Base-by-base conservation (phyloP, 192 early-diverging fungal species). In the Coemansia sp. region DNA sequence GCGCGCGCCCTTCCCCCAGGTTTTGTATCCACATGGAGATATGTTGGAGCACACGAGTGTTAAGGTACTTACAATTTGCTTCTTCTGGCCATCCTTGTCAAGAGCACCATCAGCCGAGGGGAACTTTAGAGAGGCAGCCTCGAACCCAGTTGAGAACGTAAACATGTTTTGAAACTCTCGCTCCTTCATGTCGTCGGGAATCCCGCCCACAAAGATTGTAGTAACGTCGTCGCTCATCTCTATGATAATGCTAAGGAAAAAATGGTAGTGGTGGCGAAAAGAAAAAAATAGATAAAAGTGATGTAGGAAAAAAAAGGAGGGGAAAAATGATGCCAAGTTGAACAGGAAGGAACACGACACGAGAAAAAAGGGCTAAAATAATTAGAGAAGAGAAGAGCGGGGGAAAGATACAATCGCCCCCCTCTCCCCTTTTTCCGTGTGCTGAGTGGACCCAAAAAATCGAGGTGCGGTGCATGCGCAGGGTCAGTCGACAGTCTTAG, bases 91-190 rank as follows among this genome's bases (percentile, higher is more conserved):
- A 59, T 87, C 86, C 37, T 77, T 83, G 59, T 83, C 80, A 40
- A 23, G 16, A 16, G 36, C 43, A 21, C 77, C 86, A 46, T 90
- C 90, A 74, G 84, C 81, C 45, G 78, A 74, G 21, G 94, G 94
- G 38, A 93, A 86, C 82, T 98, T 99, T 33, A 99, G 85, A 6
- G 94, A 94, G 11, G 97, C 95, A 3, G 96, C 97, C 71, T 98
- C 97, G 62, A 99, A 99, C 11, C 96, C 97, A 38, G 92, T 86
- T 21, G 92, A 94, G 65, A 99, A 98, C 28, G 91, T 94, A 84
- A 99, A 99, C 95, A 98, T 98, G 83, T 96, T 97, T 71, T 96
- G 96, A 70, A 99, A 99, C 80, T 99, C 97, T 43, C 97, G 85
- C 79, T 99, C 97, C 73, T 88, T 89, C 93, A 98, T 96, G 79